Base-by-base conservation (phyloP, 2,329 filamentous ascomycete genomes). In the Amauroascus niger region DNA sequence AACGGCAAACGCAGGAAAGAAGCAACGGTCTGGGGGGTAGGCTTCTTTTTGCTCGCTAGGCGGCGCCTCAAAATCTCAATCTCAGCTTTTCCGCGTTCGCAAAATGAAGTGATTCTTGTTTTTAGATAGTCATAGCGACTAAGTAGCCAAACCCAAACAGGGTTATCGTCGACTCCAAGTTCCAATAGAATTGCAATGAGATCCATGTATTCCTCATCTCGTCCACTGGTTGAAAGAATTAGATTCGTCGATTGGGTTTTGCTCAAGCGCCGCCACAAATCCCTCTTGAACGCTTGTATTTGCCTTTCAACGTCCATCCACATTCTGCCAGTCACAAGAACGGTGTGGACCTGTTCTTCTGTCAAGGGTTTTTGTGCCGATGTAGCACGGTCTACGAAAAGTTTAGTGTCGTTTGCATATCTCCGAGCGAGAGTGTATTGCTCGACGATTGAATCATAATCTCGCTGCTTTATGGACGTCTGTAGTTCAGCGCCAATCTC, bases 241-340 rank as follows among this genome's bases (percentile, higher is more conserved):
- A 50, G 79, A 66, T 58, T 78, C 65, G 60, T 76, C 74, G 64
- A 72, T 59, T 89, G 84, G 8, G 84, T 78, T 33, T 82, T 80
- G 37, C 84, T 82, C 48, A 98, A 76, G 60, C 81, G 83, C 64
- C 84, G 84, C 90, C 93, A 97, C 6, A 94, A 75, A 54, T 95
- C 88, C 11, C 87, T 80, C 71, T 96, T 97, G 73, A 97, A 94
- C 1, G 75, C 70, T 58, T 90, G 83, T 18, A 96, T 83, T 63
- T 96, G 91, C 45, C 87, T 81, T 57, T 94, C 86, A 8, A 96
- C 87, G 67, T 96, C 90, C 58, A 87, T 79, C 93, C 93, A 98
- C 85, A 98, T 94, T 49, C 90, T 82, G 6, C 86, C 90, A 6
- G 90, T 90, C 45, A 95, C 79, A 44, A 98, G 75, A 56, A 98